Base-by-base conservation (phyloP, 352 stramenopile genomes). In the Phytophthora ramorum region DNA sequence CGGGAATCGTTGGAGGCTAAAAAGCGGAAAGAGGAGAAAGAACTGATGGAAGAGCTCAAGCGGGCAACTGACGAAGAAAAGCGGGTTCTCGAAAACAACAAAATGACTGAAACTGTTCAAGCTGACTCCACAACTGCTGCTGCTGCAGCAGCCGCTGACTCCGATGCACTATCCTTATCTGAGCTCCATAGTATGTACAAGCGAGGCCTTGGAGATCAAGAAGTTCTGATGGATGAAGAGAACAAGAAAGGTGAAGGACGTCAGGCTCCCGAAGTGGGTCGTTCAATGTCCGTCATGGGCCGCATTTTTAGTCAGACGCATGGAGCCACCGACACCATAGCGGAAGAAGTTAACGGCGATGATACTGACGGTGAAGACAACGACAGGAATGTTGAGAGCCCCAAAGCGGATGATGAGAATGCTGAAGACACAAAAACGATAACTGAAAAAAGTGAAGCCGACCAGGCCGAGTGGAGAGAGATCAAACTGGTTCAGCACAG, bases 171-270 rank as follows among this genome's bases (percentile, higher is more conserved):
- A 7, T 90, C 84, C 3, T 26, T 92, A 26, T 83, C 75, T 49
- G 82, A 95, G 54, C 61, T 95, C 14, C 83, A 95, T 49, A 82
- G 69, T 32, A 95, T 93, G 43, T 95, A 95, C 71, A 95, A 92
- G 37, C 81, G 83, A 30, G 86, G 86, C 2, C 70, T 95, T 14
- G 86, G 86, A 4, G 86, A 95, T 37, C 86, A 95, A 54, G 71
- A 78, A 61, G 77, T 89, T 19, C 58, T 79, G 12, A 62, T 92
- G 44, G 41, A 90, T 37, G 78, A 83, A 8, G 37, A 58, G 24
- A 68, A 79, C 19, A 56, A 59, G 13, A 66, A 77, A 14, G 24
- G 19, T 26, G 28, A 30, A 40, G 13, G 8, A 7, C 4, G n/a
- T 4, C 40, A 46, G 12, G n/a, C 22, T 26, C 3, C 57, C 14